These are phyloP conservation scores for Mortierella sp. DNA, from an alignment of 371 early-diverging fungal species.

Conservation along the genomic window DNA sequence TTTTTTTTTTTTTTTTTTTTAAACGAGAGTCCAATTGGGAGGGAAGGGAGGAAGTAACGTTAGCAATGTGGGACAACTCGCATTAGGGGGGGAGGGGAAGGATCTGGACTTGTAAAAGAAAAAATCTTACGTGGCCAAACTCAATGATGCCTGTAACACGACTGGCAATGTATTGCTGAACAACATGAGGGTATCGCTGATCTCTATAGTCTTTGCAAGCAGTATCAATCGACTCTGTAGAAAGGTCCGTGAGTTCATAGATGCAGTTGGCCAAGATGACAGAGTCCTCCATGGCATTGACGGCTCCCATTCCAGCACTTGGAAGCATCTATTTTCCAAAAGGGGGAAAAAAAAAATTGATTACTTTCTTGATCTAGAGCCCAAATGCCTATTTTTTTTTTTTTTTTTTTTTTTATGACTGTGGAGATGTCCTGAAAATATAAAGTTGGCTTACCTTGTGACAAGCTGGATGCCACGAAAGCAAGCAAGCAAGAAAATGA, in stretches of 20 bases:
- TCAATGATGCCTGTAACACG: neutral
- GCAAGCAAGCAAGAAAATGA: neutral
- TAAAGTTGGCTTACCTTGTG: conserved; percentile 14
- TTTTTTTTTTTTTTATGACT: neutral
- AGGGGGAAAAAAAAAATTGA: no score
- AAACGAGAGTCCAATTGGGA: no score
- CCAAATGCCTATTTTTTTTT: no score
- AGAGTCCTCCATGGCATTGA: conserved; percentile 22
- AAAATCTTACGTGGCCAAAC: neutral
- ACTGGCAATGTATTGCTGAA: neutral
- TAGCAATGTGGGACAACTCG: no score
- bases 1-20: no score
- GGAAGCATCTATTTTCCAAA: conserved; percentile 15
- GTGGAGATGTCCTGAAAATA: no score
- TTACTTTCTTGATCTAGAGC: neutral
- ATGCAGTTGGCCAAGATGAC: conserved; percentile 19
- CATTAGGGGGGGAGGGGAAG: neutral
- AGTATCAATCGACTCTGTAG: neutral
- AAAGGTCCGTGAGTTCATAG: conserved; percentile 11
- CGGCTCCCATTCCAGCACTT: conserved; percentile 17
- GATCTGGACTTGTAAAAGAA: neutral
- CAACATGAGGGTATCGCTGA: conserved; percentile 10
- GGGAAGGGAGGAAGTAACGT: neutral
- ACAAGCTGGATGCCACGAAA: conserved; percentile 6
- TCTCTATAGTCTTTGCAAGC: conserved; percentile 9